These are phyloP conservation scores for Cucurbita argyrosperma DNA, from an alignment of 306 rosid species.

Conservation along the genomic window DNA sequence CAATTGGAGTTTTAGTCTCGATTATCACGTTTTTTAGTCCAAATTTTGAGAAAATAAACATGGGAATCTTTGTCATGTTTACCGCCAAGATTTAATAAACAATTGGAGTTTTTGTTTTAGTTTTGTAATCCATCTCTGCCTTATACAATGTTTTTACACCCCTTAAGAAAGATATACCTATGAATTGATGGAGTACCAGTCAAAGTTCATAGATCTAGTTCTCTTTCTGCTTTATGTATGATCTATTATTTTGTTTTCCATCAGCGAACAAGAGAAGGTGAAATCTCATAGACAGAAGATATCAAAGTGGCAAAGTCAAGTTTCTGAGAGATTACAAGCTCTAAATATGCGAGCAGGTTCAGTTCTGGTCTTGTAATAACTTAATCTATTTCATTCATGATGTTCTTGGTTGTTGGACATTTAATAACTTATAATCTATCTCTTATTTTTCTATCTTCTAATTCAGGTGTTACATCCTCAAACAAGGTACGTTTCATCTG, in stretches of 20 bases:
- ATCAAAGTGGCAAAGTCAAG: conserved; percentile 86
- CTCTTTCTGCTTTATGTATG: conserved; percentile 1
- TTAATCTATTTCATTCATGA: not conserved
- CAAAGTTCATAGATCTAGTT: not conserved
- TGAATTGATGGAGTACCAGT: not conserved
- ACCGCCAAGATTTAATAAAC: no score
- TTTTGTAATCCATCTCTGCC: not conserved
- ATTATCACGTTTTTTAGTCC: not conserved
- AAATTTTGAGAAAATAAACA: not conserved
- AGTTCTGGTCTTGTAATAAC: conserved; percentile 5
- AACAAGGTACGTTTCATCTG: conserved; percentile 48
- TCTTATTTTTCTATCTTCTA: conserved; percentile 7
- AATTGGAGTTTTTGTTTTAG: no score
- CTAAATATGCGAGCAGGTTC: conserved; percentile 68
- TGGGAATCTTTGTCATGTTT: not conserved
- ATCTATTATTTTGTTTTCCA: conserved; percentile 14
- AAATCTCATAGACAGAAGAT: conserved; percentile 66
- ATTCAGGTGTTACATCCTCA: conserved; percentile 49
- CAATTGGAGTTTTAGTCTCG: not conserved
- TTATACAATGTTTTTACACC: not conserved
- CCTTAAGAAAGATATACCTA: not conserved
- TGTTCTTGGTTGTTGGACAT: not conserved
- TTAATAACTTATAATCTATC: conserved; percentile 13
- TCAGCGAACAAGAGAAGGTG: conserved; percentile 82
- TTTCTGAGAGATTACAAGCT: conserved; percentile 66